These are phyloP conservation scores for Leccinum rimulosum DNA, from an alignment of 768 basidiomycete genomes.

Conservation along the genomic window DNA sequence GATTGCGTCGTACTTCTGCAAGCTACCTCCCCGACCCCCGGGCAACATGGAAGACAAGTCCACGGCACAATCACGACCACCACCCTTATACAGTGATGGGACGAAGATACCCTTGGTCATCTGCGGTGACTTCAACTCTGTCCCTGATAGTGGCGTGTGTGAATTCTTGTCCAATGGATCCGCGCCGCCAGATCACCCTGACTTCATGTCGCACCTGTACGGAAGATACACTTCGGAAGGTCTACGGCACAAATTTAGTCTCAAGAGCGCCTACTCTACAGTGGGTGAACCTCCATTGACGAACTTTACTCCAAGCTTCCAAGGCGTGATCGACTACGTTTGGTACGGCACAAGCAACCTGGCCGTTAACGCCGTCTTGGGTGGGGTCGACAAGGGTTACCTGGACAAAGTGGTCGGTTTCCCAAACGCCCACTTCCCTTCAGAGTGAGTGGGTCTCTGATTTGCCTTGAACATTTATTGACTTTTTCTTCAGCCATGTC, in stretches of 20 bases:
- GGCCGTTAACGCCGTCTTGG: slow-evolving; percentile 78
- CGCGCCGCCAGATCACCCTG: slow-evolving; percentile 72
- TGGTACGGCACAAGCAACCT: slow-evolving; percentile 82
- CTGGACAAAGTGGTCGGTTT: slow-evolving; percentile 92
- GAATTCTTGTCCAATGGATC: slow-evolving; percentile 80
- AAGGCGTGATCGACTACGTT: slow-evolving; percentile 88
- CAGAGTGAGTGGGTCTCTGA: slow-evolving; percentile 67
- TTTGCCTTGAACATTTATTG: not conserved
- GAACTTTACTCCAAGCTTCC: slow-evolving; percentile 87
- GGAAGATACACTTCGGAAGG: slow-evolving; percentile 93
- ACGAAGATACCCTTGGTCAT: slow-evolving; percentile 88
- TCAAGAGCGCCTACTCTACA: slow-evolving; percentile 82
- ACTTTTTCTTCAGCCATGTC: slow-evolving; percentile 53
- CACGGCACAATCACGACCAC: slow-evolving; percentile 39
- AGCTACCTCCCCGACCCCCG: slow-evolving; percentile 67
- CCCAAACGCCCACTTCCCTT: slow-evolving; percentile 95
- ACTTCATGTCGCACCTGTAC: slow-evolving; percentile 90
- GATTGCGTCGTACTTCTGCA: slow-evolving; percentile 80
- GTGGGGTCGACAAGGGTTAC: slow-evolving; percentile 83
- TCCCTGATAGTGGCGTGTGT: slow-evolving; percentile 84
- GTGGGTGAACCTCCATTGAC: slow-evolving; percentile 69
- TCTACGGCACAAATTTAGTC: slow-evolving; percentile 68
- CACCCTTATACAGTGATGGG: slow-evolving; percentile 77
- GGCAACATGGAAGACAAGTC: slow-evolving; percentile 27
- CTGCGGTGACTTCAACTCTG: slow-evolving; percentile 95